A percentile compares a stretch with the other conserved stretches of the same genome.
Conservation (phyloP, 495 filamentous ascomycete species). For the Achaetomiella virescens region DNA sequence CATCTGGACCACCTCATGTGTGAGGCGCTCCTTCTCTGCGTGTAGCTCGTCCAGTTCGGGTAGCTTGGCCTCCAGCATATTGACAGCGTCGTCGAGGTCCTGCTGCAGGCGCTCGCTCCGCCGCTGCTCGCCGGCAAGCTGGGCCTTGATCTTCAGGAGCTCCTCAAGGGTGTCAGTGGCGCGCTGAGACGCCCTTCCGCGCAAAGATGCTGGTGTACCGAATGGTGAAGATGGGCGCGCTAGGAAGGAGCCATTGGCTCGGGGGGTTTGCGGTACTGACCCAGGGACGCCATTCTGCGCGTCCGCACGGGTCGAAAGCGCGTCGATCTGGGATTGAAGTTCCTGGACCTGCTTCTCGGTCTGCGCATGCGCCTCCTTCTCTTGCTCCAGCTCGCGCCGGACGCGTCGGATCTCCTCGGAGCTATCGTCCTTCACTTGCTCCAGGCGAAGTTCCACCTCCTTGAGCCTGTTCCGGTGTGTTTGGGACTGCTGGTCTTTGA, state of each 20-base stretch:
- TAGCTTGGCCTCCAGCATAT: slow-evolving; percentile 60
- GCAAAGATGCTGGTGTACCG: slow-evolving; percentile 46
- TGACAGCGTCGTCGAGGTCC: slow-evolving; percentile 73
- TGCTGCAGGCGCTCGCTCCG: slow-evolving; percentile 62
- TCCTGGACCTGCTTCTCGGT: slow-evolving; percentile 66
- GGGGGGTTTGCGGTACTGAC: slow-evolving; percentile 54
- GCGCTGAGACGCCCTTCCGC: slow-evolving; percentile 40
- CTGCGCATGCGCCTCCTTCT: slow-evolving; percentile 62
- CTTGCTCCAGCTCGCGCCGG: slow-evolving; percentile 74
- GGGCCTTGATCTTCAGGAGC: slow-evolving; percentile 47
- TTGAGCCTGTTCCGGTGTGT: slow-evolving; percentile 74
- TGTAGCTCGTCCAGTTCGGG: slow-evolving; percentile 62
- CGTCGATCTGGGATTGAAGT: slow-evolving; percentile 66
- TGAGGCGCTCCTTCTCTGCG: slow-evolving; percentile 61
- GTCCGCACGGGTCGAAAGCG: slow-evolving; percentile 46
- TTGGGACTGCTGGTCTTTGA: slow-evolving; percentile 76
- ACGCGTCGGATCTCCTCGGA: slow-evolving; percentile 74
- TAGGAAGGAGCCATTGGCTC: slow-evolving; percentile 45
- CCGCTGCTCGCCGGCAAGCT: slow-evolving; percentile 57
- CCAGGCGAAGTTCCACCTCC: slow-evolving; percentile 70
- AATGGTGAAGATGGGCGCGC: slow-evolving; percentile 45
- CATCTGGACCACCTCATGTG: slow-evolving; percentile 70
- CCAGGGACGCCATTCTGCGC: slow-evolving; percentile 22
- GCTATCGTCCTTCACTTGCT: slow-evolving; percentile 72
- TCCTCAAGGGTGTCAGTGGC: slow-evolving; percentile 48